Base-by-base conservation (phyloP, 164 flowering plant genomes). In the Buxus sempervirens region DNA sequence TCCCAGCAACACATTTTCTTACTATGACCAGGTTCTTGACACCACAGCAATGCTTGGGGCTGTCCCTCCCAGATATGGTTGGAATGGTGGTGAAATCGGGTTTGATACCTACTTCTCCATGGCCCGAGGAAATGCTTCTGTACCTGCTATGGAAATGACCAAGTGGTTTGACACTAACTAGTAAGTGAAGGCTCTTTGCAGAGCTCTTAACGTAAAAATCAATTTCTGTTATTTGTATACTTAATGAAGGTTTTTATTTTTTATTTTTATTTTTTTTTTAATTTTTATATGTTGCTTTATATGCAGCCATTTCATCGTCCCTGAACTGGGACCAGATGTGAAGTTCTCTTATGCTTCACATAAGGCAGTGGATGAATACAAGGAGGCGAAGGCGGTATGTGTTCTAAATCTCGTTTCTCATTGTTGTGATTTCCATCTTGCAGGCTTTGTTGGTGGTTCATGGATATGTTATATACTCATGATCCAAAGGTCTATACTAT, bases 91-190 rank as follows among this genome's bases (percentile, higher is more conserved):
- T 26, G 95, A 89, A 85, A 89, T 89, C 64, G 96, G 87, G 9
- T 86, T 90, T 38, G 91, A 82, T 60, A 69, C 72, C 20, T 88
- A 81, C 78, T 90, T 90, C 79, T 86, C 93, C 63, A 86, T 88
- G 93, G 96, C 91, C 57, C 81, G 96, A 69, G 96, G 96, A 49
- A 88, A 88, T 78, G 88, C 90, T 51, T 58, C 87, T 41, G 78
- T 89, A 0, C 93, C 91, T 60, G 96, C 96, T 69, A 88, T 88
- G 93, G 96, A 90, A 73, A 88, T 90, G 91, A 90, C 96, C 72
- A 90, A 90, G 82, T 90, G 93, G 91, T 90, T 90, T 27, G 93
- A 90, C 77, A 90, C 96, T 77, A 90, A 88, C 82, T 88, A 90
- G 93, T 88, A 77, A 88, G 90, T 83, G 48, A 16, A 57, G 45